phyloP scores from a whole-genome alignment of 2,329 filamentous ascomycete species.

The Fusarium lyarnte region DNA sequence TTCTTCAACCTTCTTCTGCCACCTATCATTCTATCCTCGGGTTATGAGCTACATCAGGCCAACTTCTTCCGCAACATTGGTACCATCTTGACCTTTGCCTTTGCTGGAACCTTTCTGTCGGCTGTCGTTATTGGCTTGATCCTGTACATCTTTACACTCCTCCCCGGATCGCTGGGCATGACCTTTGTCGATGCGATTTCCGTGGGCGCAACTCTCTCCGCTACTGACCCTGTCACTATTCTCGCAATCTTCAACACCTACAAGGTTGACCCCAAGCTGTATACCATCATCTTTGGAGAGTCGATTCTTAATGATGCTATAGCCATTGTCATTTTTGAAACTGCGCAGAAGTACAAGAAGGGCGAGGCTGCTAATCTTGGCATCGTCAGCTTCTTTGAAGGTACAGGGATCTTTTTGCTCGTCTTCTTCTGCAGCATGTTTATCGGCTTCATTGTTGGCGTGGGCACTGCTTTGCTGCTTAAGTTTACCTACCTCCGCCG shows the following conservation, averaged over 20 bases:
- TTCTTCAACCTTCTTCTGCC: constrained; percentile 99
- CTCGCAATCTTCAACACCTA: constrained; percentile 99
- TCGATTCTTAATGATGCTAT: constrained; percentile 98
- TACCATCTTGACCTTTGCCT: constrained; percentile 96
- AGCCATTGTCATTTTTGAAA: constrained; percentile 98
- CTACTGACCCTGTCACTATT: constrained; percentile 97
- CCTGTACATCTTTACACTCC: constrained; percentile 86
- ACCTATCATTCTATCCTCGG: constrained; percentile 95
- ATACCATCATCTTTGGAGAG: constrained; percentile 98
- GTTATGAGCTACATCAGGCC: constrained; percentile 96
- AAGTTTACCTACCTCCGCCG: constrained; percentile 95
- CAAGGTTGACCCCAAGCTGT: constrained; percentile 98
- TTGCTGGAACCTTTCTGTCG: constrained; percentile 96
- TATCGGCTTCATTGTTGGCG: constrained; percentile 88
- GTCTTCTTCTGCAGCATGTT: constrained; percentile 95
- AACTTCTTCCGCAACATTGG: constrained; percentile 99
- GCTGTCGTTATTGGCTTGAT: constrained; percentile 93
- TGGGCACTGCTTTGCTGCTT: constrained; percentile 84
- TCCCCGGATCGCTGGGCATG: constrained; percentile 85
- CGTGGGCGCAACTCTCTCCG: constrained; percentile 93
- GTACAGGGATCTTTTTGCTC: constrained; percentile 91
- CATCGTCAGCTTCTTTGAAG: constrained; percentile 86
- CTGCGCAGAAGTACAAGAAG: constrained; percentile 89
- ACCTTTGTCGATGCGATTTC: constrained; percentile 96
- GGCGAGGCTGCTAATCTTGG: constrained; percentile 77